These are phyloP conservation scores for Cercospora sp. DNA, from an alignment of 2,329 filamentous ascomycete genomes.

Conservation along the genomic window DNA sequence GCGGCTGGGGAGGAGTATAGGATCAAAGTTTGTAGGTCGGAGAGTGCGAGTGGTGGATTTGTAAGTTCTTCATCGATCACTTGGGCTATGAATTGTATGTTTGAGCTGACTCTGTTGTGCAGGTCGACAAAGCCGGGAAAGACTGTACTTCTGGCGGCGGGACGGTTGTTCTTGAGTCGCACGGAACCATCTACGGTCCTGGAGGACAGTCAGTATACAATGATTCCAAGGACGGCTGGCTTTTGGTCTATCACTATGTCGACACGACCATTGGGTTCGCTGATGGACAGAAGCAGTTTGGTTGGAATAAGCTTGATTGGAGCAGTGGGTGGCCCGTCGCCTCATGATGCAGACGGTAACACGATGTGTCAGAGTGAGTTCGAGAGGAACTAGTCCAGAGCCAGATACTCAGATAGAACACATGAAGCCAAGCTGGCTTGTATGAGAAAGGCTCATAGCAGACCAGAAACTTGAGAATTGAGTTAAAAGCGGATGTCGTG, in stretches of 20 bases:
- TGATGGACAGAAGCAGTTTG: constrained; percentile 51
- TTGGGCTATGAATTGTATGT: not conserved
- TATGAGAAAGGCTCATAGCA: not conserved
- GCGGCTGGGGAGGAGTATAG: constrained; percentile 64
- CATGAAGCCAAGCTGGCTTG: not conserved
- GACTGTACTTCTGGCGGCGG: constrained; percentile 60
- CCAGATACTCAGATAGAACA: not conserved
- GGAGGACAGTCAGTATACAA: constrained; percentile 64
- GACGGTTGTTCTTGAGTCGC: constrained; percentile 60
- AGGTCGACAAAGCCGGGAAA: constrained; percentile 55
- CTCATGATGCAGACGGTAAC: not conserved
- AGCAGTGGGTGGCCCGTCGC: constrained; percentile 52
- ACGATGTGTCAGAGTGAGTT: not conserved
- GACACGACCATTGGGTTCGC: constrained; percentile 50
- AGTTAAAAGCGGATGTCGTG: not conserved
- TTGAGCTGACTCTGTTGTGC: not conserved
- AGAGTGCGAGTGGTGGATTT: constrained; percentile 55
- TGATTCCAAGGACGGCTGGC: constrained; percentile 52
- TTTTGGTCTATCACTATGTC: constrained; percentile 65
- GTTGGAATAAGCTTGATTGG: constrained; percentile 55
- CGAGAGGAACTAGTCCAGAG: not conserved
- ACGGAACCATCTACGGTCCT: constrained; percentile 63
- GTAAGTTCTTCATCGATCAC: constrained; percentile 36
- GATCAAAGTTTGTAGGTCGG: constrained; percentile 64
- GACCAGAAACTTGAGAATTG: not conserved